These are phyloP conservation scores for Xylaria grammica DNA, from an alignment of 495 filamentous ascomycete species.

Conservation along the genomic window DNA sequence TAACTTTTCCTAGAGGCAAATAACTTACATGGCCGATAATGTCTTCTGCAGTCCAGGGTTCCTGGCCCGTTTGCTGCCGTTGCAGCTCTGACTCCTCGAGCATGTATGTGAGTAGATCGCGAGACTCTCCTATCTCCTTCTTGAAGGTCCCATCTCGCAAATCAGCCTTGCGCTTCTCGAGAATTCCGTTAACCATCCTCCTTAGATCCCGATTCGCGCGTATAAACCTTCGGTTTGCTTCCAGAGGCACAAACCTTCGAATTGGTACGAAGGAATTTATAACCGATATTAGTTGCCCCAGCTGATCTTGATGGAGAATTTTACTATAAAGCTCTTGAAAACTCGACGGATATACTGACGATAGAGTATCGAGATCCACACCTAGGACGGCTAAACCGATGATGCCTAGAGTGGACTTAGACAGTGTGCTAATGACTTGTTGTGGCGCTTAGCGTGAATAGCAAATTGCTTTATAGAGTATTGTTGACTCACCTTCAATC, in stretches of 20 bases:
- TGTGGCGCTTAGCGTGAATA: not conserved
- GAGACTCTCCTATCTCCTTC: slow-evolving; percentile 24
- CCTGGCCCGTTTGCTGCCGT: slow-evolving; percentile 25
- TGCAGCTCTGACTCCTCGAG: slow-evolving; percentile 30
- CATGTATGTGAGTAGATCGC: slow-evolving; percentile 34
- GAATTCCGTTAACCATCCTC: slow-evolving; percentile 32
- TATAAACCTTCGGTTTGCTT: slow-evolving; percentile 32
- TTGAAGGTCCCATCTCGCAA: slow-evolving; percentile 29
- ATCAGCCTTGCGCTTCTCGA: slow-evolving; percentile 30
- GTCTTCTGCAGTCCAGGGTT: slow-evolving; percentile 32
- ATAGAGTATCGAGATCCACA: slow-evolving; percentile 65
- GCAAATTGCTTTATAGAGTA: not conserved
- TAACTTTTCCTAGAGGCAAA: not conserved
- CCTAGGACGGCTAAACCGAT: slow-evolving; percentile 73
- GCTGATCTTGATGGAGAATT: slow-evolving; percentile 37
- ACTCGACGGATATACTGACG: slow-evolving; percentile 37
- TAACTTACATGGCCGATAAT: slow-evolving; percentile 33
- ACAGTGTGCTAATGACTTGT: slow-evolving; percentile 27
- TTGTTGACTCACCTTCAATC: slow-evolving; percentile 26
- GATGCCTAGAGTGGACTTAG: slow-evolving; percentile 65
- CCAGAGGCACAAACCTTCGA: slow-evolving; percentile 31
- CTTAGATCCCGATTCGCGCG: slow-evolving; percentile 29
- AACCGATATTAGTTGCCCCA: slow-evolving; percentile 37
- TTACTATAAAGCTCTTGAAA: slow-evolving; percentile 34
- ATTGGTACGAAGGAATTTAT: slow-evolving; percentile 38